Conservation (phyloP, 306 rosid genomes). For the Vachellia pachyceras region DNA sequence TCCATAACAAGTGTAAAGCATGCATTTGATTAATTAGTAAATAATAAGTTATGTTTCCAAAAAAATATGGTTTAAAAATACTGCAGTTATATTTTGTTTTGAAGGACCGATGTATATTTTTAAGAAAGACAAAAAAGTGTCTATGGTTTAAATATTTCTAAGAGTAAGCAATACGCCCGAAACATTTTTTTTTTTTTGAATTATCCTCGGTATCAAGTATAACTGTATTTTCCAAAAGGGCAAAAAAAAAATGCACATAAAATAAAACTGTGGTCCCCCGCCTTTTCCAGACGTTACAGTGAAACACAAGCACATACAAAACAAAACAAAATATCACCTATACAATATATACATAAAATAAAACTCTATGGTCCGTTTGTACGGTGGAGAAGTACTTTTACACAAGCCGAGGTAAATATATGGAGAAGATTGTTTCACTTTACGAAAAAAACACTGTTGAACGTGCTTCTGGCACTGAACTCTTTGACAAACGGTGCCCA, state of each 20-base stretch:
- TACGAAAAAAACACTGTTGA: too few species aligned
- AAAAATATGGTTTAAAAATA: too few species aligned
- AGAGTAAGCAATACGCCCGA: neutral
- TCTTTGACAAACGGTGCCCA: too few species aligned
- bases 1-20: neutral
- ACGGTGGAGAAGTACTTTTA: too few species aligned
- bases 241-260: neutral
- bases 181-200: neutral
- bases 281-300: slow-evolving; percentile 42
- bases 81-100: too few species aligned
- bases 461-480: too few species aligned
- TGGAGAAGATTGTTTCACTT: too few species aligned
- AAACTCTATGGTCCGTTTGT: too few species aligned
- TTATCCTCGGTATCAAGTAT: slow-evolving; percentile 6
- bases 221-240: neutral
- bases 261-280: slow-evolving; percentile 56
- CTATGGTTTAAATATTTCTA: neutral
- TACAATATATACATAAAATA: neutral
- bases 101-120: neutral
- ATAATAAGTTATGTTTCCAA: neutral
- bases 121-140: neutral
- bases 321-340: slow-evolving; percentile 34
- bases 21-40: neutral
- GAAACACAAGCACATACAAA: slow-evolving; percentile 35
- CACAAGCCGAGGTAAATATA: too few species aligned